A percentile compares a stretch with the other conserved stretches of the same genome.
Conservation (phyloP, 345 rosid genomes). For the Cardiospermum halicacabum region DNA sequence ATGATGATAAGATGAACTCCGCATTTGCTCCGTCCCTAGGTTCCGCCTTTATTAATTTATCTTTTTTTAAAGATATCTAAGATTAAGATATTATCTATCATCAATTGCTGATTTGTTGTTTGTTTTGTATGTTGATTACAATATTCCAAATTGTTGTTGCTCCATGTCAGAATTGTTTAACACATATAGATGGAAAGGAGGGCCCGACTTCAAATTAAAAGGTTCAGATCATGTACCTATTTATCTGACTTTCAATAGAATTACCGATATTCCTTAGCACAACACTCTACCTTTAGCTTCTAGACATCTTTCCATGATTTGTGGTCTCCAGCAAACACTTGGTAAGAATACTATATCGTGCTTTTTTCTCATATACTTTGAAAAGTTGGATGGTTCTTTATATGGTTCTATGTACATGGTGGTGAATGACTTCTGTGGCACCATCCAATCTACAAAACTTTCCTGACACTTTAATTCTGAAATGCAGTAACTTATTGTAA, state of each 20-base stretch:
- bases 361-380: not conserved
- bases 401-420: no score
- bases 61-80: no score
- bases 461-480: no score
- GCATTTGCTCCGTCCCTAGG: no score
- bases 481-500: no score
- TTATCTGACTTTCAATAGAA: slow-evolving; percentile 39
- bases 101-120: no score
- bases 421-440: not conserved
- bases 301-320: slow-evolving; percentile 70
- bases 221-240: slow-evolving; percentile 96
- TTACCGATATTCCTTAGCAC: slow-evolving; percentile 49
- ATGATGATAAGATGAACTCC: no score
- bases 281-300: slow-evolving; percentile 66
- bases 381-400: not conserved
- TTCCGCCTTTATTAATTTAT: no score
- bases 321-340: slow-evolving; percentile 80
- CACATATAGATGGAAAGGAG: slow-evolving; percentile 99
- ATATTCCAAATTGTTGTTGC: no score
- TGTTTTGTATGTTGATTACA: no score
- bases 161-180: no score
- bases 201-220: slow-evolving; percentile 53
- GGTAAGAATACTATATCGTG: slow-evolving; percentile 37
- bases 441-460: not conserved
- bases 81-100: no score